Percentiles rank a stretch among this genome's conserved stretches.
Conservation (phyloP, 2,329 filamentous ascomycete species). For the Aspergillus vadensis region DNA sequence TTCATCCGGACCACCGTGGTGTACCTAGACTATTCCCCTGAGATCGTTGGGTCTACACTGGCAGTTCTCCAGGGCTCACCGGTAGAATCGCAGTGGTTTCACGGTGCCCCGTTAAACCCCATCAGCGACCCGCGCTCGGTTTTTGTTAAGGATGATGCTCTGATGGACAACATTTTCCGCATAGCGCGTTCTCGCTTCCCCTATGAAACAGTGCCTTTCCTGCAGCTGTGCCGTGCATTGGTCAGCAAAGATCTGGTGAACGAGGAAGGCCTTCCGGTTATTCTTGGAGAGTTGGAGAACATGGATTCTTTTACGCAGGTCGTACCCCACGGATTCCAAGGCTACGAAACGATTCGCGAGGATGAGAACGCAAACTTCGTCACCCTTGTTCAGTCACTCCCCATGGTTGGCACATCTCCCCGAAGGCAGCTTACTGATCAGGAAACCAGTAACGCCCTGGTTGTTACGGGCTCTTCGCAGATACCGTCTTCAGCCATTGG, state of each 20-base stretch:
- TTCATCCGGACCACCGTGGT: conserved; percentile 68
- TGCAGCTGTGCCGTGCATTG: conserved; percentile 70
- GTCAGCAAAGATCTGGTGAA: conserved; percentile 50
- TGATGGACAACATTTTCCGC: conserved; percentile 63
- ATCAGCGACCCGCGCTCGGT: conserved; percentile 47
- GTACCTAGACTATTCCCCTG: conserved; percentile 70
- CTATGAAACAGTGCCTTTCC: conserved; percentile 78
- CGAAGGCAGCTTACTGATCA: conserved; percentile 26
- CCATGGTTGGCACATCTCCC: conserved; percentile 43
- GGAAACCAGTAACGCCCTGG: conserved; percentile 33
- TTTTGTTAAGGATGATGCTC: conserved; percentile 58
- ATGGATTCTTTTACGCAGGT: conserved; percentile 76
- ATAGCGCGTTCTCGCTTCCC: conserved; percentile 78
- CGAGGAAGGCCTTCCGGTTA: conserved; percentile 52
- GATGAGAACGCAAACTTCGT: conserved; percentile 84
- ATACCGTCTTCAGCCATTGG: conserved; percentile 45
- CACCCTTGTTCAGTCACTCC: conserved; percentile 61
- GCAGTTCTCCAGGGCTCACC: conserved; percentile 59
- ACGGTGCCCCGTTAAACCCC: conserved; percentile 20
- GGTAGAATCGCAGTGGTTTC: conserved; percentile 22
- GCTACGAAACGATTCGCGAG: conserved; percentile 77
- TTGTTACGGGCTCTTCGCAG: conserved; percentile 40
- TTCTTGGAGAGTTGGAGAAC: conserved; percentile 66
- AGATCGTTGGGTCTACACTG: conserved; percentile 68
- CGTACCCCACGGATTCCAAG: conserved; percentile 70